phyloP scores from a whole-genome alignment of 371 early-diverging fungal genomes.

The Mortierella sp. region DNA sequence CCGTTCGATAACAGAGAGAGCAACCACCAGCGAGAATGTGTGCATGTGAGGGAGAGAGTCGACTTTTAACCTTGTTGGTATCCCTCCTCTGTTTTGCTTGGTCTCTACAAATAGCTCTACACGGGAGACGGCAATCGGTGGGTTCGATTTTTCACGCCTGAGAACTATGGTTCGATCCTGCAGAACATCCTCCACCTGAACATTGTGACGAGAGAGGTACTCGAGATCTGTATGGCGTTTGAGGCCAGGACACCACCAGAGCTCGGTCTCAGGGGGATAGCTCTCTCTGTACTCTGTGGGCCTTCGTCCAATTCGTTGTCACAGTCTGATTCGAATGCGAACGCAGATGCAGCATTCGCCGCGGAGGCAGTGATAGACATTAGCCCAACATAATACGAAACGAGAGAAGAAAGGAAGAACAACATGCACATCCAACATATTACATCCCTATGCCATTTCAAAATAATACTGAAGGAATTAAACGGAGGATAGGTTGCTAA shows the following conservation, averaged over 20 bases:
- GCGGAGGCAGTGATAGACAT: background rate
- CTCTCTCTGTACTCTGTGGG: background rate
- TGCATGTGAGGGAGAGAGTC: background rate
- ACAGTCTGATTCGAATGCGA: background rate
- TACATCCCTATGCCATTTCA: too few species aligned
- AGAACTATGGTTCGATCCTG: slow-evolving; percentile 35
- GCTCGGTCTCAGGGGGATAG: slow-evolving; percentile 22
- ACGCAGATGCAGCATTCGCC: background rate
- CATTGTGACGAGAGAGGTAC: slow-evolving; percentile 15
- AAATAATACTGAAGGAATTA: background rate
- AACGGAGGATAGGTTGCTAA: background rate
- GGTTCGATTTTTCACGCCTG: slow-evolving; percentile 23
- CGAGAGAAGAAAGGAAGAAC: background rate
- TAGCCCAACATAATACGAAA: background rate
- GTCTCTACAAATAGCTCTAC: slow-evolving; percentile 20
- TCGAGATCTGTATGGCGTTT: slow-evolving; percentile 26
- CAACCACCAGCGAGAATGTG: too few species aligned
- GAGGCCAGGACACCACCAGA: slow-evolving; percentile 16
- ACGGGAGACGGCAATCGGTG: slow-evolving; percentile 34
- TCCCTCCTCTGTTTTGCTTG: background rate
- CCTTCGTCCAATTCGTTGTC: background rate
- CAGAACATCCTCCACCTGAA: slow-evolving; percentile 31
- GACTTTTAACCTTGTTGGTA: background rate
- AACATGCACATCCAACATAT: too few species aligned
- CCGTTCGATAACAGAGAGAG: background rate